Evolutionary conservation across 2,329 filamentous ascomycete genomes (phyloP), one percentile per base, ranked within the genome.

Genomic region (Talaromyces sp.): DNA sequence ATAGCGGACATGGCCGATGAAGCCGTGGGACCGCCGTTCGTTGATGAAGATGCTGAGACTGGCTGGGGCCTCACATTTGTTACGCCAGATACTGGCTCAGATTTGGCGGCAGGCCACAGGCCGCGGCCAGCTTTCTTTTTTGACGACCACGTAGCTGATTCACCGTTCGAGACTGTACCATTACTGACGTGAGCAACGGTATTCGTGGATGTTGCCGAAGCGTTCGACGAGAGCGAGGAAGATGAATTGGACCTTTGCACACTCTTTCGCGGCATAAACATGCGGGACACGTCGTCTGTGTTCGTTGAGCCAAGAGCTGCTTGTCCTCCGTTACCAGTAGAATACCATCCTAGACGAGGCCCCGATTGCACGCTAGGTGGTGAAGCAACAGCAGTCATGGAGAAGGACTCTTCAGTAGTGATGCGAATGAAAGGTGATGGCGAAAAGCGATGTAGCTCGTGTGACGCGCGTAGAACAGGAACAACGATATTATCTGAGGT

Each of bases 221-320:
- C 39, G 62, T 78, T 79, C 23, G 86, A 87, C 62, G 81, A 80
- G 67, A 96, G 83, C 52, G 93, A 96, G 3, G 92, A 96, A 63
- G 92, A 95, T 39, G 93, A 98, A 81, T 92, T 96, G 72, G 89
- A 89, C 75, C 93, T 88, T 76, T 93, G 91, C 65, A 92, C 83
- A 73, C 84, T 88, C 80, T 96, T 97, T 70, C 92, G 91, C 72
- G 91, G 90, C 84, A 91, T 88, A 76, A 96, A 91, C 85, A 96
- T 93, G 76, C 89, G 88, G 79, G 89, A 87, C 68, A 89, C 86
- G 78, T 96, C 91, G 80, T 96, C 92, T 75, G 88, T 80, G 79
- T 89, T 91, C 86, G 92, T 90, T 73, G 88, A 83, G 80, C 84
- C 82, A 70, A 86, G 79, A 74, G 83, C 82, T 79, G 83, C 86